Base-by-base conservation (phyloP, 2,329 filamentous ascomycete genomes). In the Anisogramma anomala region DNA sequence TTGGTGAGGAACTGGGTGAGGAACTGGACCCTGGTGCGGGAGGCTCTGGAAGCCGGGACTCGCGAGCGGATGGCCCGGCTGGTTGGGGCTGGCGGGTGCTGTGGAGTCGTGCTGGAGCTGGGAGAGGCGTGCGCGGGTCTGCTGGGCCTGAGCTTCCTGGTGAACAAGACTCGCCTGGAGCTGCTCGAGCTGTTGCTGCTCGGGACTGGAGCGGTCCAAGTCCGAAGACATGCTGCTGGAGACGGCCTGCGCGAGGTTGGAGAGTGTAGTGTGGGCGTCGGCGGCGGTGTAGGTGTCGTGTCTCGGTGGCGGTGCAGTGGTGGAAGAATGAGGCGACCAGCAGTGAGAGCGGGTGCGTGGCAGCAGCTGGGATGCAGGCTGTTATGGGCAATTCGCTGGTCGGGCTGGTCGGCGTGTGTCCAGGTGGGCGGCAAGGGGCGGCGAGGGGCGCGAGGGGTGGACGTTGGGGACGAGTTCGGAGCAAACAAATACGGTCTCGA, bases 191-290 rank as follows among this genome's bases (percentile, higher is more conserved):
- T 23, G 22, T 22, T 31, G 28, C 28, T 15, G 36, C 27, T 22
- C 19, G 18, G 31, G 18, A 15, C 9, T 9, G n/a, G 28, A 20
- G 11, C 6, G 8, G 32, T 33, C 32, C 9, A 36, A 42, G 22
- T 30, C 32, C n/a, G 38, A 40, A 22, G 35, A 39, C 43, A 46
- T 43, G 20, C 28, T 46, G 18, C 8, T 36, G 15, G 27, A 22
- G 5, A 25, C 10, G 26, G 26, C 26, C 5, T 28, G 26, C 13
- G 26, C 13, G 6, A 11, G 9, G 10, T 28, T 33, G 28, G 5
- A 5, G 14, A 13, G 4, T 27, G 28, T 3, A 3, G 32, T 22
- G n/a, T 32, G 17, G 15, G 30, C 5, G 15, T 30, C 5, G 9
- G 26, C 26, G 5, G 11, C 26, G 23, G 6, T 25, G 13, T 20